Conservation (phyloP, 176 grass and related monocot species). For the Zizania latifolia region DNA sequence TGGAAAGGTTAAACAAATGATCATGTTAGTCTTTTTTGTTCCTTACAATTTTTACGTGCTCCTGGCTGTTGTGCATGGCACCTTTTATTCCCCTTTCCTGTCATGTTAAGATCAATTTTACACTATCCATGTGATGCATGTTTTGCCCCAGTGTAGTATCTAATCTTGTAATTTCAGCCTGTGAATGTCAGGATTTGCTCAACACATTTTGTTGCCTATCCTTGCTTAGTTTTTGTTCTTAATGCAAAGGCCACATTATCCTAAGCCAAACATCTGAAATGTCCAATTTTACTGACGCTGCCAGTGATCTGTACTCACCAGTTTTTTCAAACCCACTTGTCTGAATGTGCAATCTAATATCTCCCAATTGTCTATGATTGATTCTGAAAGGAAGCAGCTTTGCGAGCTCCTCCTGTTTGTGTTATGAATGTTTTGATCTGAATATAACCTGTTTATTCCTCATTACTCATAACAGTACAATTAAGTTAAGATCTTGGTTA, state of each 20-base stretch:
- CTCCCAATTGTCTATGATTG: constrained; percentile 33
- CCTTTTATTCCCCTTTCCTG: background rate
- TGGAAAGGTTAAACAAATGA: background rate
- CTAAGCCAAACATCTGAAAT: too few relatives aligned
- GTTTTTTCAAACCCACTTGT: too few relatives aligned
- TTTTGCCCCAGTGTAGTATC: background rate
- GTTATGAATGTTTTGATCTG: too few relatives aligned
- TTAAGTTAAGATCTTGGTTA: too few relatives aligned
- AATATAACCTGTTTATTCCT: too few relatives aligned
- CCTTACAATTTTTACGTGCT: background rate
- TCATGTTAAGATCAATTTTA: background rate
- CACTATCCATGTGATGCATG: background rate
- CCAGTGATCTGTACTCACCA: too few relatives aligned
- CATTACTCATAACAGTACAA: too few relatives aligned
- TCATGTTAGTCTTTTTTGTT: background rate
- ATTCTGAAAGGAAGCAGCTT: constrained; percentile 15
- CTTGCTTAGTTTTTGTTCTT: background rate
- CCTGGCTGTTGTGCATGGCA: background rate
- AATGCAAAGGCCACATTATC: too few relatives aligned
- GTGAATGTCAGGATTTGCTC: background rate
- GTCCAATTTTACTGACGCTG: too few relatives aligned
- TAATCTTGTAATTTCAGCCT: background rate
- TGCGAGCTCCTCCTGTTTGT: too few relatives aligned
- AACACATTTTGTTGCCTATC: background rate
- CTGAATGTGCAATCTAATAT: too few relatives aligned